These are phyloP conservation scores for Xenoacremonium recifei DNA, from an alignment of 2,329 filamentous ascomycete species.

Conservation along the genomic window DNA sequence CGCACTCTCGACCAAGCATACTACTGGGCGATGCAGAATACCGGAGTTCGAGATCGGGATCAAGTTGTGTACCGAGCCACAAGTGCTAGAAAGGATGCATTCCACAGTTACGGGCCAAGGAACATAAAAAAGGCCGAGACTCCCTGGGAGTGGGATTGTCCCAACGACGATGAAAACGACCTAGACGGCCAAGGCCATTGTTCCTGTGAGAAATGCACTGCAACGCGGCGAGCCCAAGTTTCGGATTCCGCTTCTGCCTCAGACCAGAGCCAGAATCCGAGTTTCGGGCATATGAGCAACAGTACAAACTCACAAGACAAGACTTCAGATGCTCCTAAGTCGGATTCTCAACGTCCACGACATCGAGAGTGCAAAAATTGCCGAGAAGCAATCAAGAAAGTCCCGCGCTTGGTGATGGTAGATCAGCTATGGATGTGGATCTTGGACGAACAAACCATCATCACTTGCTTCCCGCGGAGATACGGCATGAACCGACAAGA, in stretches of 20 bases:
- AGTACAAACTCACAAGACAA: too few relatives aligned
- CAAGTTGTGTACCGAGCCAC: slow-evolving; percentile 4
- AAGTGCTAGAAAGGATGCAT: neutral
- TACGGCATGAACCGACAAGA: slow-evolving; percentile 42
- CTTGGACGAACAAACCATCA: slow-evolving; percentile 33
- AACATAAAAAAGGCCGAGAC: neutral
- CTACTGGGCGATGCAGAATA: slow-evolving; percentile 3
- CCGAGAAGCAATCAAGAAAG: neutral
- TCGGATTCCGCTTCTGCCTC: neutral
- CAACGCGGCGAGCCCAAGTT: neutral
- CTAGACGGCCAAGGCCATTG: neutral
- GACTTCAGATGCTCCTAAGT: neutral
- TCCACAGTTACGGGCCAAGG: neutral
- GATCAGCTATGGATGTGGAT: slow-evolving; percentile 47
- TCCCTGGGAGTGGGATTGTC: neutral
- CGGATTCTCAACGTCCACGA: neutral
- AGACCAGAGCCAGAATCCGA: neutral
- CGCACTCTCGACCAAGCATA: slow-evolving; percentile 3
- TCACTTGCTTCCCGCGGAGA: slow-evolving; percentile 41
- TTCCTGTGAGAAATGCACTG: too few relatives aligned
- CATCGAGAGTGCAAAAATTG: neutral
- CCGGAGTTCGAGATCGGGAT: slow-evolving; percentile 2
- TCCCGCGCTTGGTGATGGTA: slow-evolving; percentile 36
- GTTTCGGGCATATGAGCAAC: too few relatives aligned
- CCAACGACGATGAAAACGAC: neutral